Evolutionary conservation across 2,329 filamentous ascomycete genomes (phyloP).

Genomic region (Ophiocordyceps polyrhachis-furcata): DNA sequence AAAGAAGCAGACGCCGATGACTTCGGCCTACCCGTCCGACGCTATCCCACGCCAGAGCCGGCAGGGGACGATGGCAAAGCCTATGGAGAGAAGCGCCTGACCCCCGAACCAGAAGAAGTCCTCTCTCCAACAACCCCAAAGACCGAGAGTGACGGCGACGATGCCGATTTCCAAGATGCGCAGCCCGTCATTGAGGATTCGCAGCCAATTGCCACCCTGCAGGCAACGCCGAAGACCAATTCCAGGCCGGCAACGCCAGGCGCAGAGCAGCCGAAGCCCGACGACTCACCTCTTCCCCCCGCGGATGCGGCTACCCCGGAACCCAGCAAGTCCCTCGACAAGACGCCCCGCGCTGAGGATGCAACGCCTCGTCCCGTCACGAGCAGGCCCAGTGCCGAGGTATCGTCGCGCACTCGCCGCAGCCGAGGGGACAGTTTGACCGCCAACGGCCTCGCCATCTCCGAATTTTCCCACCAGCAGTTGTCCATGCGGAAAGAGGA

Average conservation of each 20-base stretch:
- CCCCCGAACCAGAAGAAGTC: background rate
- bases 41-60: slow-evolving; percentile 18
- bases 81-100: background rate
- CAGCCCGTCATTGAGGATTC: slow-evolving; percentile 9
- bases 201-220: background rate
- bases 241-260: background rate
- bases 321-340: background rate
- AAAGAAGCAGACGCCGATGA: slow-evolving; percentile 39
- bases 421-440: slow-evolving; percentile 19
- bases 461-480: slow-evolving; percentile 85
- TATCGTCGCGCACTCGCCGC: slow-evolving; percentile 6
- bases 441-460: slow-evolving; percentile 21
- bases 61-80: background rate
- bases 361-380: slow-evolving; percentile 2
- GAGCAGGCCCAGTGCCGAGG: slow-evolving; percentile 3
- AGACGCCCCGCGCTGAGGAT: slow-evolving; percentile 2
- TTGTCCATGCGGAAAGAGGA: slow-evolving; percentile 39
- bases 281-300: background rate
- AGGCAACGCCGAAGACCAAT: background rate
- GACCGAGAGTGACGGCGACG: slow-evolving; percentile 15
- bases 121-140: slow-evolving; percentile 2
- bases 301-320: background rate
- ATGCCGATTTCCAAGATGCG: slow-evolving; percentile 18
- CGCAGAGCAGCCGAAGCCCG: background rate
- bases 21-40: slow-evolving; percentile 49